Evolutionary conservation across 2,329 filamentous ascomycete genomes (phyloP).

Genomic region (Colletotrichum neosansevieriae): DNA sequence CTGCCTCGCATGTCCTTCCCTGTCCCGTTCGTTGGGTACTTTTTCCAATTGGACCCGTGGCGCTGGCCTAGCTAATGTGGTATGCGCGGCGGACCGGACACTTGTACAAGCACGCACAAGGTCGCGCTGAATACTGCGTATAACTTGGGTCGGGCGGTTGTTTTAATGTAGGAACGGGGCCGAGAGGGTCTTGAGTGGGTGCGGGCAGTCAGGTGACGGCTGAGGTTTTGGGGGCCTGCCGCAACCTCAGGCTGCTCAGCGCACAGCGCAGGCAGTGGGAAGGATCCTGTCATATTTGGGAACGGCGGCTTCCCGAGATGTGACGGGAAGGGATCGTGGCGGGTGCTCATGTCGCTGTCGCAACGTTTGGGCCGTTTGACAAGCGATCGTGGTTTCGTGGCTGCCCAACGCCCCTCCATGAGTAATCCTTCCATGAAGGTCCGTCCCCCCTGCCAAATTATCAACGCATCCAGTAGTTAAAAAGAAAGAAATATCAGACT

Average conservation of each 20-base stretch:
- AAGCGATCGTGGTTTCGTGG: constrained; percentile 17
- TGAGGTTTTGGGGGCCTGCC: constrained; percentile 27
- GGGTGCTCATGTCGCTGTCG: not conserved
- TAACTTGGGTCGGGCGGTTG: constrained; percentile 26
- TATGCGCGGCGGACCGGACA: not conserved
- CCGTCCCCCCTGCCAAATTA: not conserved
- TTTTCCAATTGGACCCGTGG: constrained; percentile 31
- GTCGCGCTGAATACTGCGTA: constrained; percentile 14
- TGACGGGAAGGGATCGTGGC: constrained; percentile 24
- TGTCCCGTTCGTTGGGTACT: not conserved
- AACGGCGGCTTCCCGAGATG: constrained; percentile 32
- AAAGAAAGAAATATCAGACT: too few species aligned
- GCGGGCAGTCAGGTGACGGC: constrained; percentile 22
- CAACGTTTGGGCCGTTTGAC: not conserved
- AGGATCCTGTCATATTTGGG: constrained; percentile 33
- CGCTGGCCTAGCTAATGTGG: constrained; percentile 30
- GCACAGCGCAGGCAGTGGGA: constrained; percentile 5
- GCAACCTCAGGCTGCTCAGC: not conserved
- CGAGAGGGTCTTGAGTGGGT: constrained; percentile 27
- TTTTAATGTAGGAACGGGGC: constrained; percentile 39
- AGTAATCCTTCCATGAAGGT: not conserved
- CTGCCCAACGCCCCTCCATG: constrained; percentile 23
- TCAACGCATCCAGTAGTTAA: too few species aligned
- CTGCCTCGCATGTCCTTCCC: constrained; percentile 24
- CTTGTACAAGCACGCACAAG: not conserved